Evolutionary conservation across 768 basidiomycete species (phyloP).

Genomic region (Termitomyces sp.): DNA sequence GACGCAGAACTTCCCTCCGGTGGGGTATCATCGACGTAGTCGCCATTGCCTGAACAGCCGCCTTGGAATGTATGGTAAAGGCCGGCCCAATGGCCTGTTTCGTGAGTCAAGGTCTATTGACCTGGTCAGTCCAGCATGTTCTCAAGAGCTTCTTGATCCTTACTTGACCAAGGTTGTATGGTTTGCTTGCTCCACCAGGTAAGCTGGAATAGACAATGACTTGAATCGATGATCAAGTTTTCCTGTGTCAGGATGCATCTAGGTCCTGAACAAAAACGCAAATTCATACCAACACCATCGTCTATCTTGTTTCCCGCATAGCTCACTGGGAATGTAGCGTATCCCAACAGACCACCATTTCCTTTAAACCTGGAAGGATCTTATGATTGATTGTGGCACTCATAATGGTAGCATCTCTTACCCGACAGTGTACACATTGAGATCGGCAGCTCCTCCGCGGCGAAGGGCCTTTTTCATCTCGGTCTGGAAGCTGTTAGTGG

Average conservation of each 20-base stretch:
- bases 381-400: neutral
- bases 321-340: conserved; percentile 45
- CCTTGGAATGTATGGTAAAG: conserved; percentile 57
- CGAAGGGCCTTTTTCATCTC: conserved; percentile 44
- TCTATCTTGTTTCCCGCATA: conserved; percentile 31
- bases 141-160: conserved; percentile 1
- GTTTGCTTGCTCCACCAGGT: conserved; percentile 32
- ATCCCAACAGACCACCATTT: conserved; percentile 37
- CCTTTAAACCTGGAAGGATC: conserved; percentile 17
- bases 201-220: conserved; percentile 29
- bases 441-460: conserved; percentile 31
- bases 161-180: conserved; percentile 35
- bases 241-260: neutral
- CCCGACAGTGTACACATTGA: conserved; percentile 51
- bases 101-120: conserved; percentile 43
- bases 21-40: conserved; percentile 37
- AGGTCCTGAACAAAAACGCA: neutral
- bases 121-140: neutral
- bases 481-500: conserved; percentile 29
- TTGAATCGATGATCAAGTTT: neutral
- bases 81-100: conserved; percentile 52
- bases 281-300: conserved; percentile 37
- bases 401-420: conserved; percentile 11
- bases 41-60: conserved; percentile 32
- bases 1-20: conserved; percentile 33